These are phyloP conservation scores for Elongisporangium anandrum DNA, from an alignment of 352 stramenopile genomes.

Conservation along the genomic window DNA sequence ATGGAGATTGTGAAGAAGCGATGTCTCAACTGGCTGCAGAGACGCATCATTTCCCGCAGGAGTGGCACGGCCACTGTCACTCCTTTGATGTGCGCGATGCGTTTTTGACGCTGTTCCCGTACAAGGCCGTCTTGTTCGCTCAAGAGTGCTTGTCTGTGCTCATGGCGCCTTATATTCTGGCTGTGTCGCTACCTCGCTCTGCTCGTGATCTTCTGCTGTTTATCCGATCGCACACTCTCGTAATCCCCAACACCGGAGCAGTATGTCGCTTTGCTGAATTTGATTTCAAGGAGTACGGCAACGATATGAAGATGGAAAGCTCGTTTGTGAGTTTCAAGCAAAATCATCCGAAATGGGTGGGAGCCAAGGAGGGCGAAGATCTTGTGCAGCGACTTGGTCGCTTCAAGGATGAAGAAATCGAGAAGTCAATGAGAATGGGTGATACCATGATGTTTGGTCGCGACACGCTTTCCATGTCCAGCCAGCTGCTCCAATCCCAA, in stretches of 20 bases:
- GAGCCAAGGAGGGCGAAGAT: slow-evolving; percentile 63
- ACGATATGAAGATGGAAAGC: slow-evolving; percentile 96
- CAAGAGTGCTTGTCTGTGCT: slow-evolving; percentile 93
- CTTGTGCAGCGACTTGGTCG: slow-evolving; percentile 65
- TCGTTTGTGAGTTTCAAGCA: slow-evolving; percentile 97
- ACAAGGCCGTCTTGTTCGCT: slow-evolving; percentile 92
- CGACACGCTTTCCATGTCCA: slow-evolving; percentile 65
- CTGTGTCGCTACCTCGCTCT: slow-evolving; percentile 90
- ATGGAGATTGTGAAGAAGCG: slow-evolving; percentile 75
- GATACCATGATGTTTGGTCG: slow-evolving; percentile 79
- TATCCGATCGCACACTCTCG: slow-evolving; percentile 89
- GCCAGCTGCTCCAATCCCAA: slow-evolving; percentile 85
- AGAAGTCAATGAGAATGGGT: slow-evolving; percentile 81
- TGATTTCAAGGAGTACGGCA: slow-evolving; percentile 94
- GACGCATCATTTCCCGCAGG: slow-evolving; percentile 96
- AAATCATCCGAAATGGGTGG: slow-evolving; percentile 85
- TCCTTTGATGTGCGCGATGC: slow-evolving; percentile 84
- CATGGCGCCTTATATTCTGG: slow-evolving; percentile 95
- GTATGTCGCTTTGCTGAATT: slow-evolving; percentile 95
- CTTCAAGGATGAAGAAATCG: slow-evolving; percentile 81
- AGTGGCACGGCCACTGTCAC: slow-evolving; percentile 88
- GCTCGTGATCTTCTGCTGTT: slow-evolving; percentile 93
- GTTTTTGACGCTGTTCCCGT: slow-evolving; percentile 92
- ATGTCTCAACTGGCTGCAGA: slow-evolving; percentile 86
- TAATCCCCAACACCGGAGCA: slow-evolving; percentile 90